phyloP scores from a whole-genome alignment of 78 protist genomes.

The Diacronema lutheri region DNA sequence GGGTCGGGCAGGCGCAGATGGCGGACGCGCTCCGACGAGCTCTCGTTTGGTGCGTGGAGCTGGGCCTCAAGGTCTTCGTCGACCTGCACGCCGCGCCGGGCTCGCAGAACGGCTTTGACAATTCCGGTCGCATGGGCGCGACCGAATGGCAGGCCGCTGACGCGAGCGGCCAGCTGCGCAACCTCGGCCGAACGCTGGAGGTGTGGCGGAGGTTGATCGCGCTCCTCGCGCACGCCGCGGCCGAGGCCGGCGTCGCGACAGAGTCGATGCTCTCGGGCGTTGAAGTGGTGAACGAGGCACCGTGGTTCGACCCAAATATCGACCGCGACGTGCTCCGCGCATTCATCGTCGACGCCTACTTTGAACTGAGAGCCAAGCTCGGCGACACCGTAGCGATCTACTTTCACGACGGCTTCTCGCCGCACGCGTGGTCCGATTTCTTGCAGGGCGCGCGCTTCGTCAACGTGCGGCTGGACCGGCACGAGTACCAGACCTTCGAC shows the following conservation, averaged over 20 bases:
- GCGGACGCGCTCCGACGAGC: not conserved
- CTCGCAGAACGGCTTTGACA: conserved; percentile 13
- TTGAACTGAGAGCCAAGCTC: not conserved
- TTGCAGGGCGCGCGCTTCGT: not conserved
- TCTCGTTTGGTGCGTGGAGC: not conserved
- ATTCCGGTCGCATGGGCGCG: not conserved
- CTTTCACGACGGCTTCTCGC: not conserved
- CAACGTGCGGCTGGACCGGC: not conserved
- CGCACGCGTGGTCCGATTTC: not conserved
- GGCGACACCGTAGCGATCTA: not conserved
- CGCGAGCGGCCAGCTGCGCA: too few relatives aligned
- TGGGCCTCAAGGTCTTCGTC: not conserved
- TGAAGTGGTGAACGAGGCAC: not conserved
- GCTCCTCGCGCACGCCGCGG: not conserved
- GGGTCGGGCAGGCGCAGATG: not conserved
- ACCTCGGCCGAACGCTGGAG: not conserved
- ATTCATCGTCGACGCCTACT: not conserved
- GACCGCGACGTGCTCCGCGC: not conserved
- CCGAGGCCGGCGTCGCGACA: not conserved
- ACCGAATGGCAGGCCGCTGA: not conserved
- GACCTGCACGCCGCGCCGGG: conserved; percentile 11
- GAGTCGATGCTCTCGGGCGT: not conserved
- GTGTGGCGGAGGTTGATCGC: not conserved
- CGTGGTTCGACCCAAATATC: not conserved
- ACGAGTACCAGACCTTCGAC: not conserved